Conservation (phyloP, 768 basidiomycete species). For the Xanthoconium stramineum region DNA sequence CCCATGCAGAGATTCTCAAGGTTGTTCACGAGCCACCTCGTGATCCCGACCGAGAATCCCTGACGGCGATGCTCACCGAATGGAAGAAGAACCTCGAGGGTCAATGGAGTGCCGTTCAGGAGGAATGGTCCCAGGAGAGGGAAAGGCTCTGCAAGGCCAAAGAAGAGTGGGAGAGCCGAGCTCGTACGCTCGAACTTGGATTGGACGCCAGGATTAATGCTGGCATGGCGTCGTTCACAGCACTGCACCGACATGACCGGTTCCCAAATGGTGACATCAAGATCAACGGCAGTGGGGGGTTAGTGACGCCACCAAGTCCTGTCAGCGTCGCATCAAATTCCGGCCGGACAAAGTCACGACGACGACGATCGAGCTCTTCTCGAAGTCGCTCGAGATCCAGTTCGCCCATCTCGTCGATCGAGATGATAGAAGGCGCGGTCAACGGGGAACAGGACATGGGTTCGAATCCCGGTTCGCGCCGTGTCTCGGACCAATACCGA, state of each 20-base stretch:
- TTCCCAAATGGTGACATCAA: slow-evolving; percentile 33
- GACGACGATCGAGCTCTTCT: slow-evolving; percentile 44
- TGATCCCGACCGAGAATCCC: slow-evolving; percentile 43
- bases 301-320: slow-evolving; percentile 77
- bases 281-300: slow-evolving; percentile 39
- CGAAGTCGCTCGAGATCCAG: slow-evolving; percentile 37
- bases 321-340: slow-evolving; percentile 68
- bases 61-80: slow-evolving; percentile 54
- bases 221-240: slow-evolving; percentile 28
- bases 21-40: slow-evolving; percentile 33
- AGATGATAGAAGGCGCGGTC: slow-evolving; percentile 31
- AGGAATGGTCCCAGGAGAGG: slow-evolving; percentile 81
- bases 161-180: slow-evolving; percentile 76
- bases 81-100: slow-evolving; percentile 82
- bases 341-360: slow-evolving; percentile 35
- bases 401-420: slow-evolving; percentile 33
- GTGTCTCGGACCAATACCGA: slow-evolving; percentile 21
- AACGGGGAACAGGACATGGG: slow-evolving; percentile 15
- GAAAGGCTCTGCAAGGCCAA: slow-evolving; percentile 68
- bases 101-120: slow-evolving; percentile 71
- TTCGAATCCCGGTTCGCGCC: slow-evolving; percentile 22
- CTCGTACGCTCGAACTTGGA: slow-evolving; percentile 50
- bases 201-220: slow-evolving; percentile 44
- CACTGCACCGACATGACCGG: slow-evolving; percentile 38
- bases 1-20: slow-evolving; percentile 32